Percentiles rank a stretch among this genome's conserved stretches.
Conservation (phyloP, 768 basidiomycete genomes). For the Mycena maculata region DNA sequence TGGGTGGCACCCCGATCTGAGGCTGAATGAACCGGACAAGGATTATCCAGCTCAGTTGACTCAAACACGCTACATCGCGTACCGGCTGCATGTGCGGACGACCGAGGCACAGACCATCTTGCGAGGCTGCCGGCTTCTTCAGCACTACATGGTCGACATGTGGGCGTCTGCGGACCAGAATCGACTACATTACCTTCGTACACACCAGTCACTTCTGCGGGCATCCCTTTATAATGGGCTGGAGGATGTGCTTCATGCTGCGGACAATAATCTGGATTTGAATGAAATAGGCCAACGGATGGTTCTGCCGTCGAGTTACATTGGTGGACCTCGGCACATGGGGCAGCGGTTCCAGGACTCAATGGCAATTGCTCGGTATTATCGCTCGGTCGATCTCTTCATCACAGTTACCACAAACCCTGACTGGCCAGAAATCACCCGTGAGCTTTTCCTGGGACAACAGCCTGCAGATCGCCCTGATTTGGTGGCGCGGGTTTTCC, state of each 20-base stretch:
- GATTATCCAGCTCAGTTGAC: conserved; percentile 39
- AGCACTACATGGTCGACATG: conserved; percentile 52
- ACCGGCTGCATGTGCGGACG: conserved; percentile 42
- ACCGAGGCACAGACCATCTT: conserved; percentile 44
- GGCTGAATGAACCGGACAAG: neutral
- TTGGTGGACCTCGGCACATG: conserved; percentile 45
- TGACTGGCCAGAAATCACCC: conserved; percentile 59
- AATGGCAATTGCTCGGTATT: conserved; percentile 54
- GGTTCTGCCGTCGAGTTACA: conserved; percentile 38
- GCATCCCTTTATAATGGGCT: conserved; percentile 48
- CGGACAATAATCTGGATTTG: conserved; percentile 35
- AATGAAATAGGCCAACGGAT: conserved; percentile 37
- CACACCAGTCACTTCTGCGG: conserved; percentile 45
- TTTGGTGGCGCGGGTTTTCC: conserved; percentile 45
- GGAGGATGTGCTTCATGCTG: conserved; percentile 35
- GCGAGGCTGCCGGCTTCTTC: conserved; percentile 48
- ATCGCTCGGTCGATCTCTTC: conserved; percentile 55
- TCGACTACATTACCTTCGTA: conserved; percentile 41
- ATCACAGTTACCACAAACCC: conserved; percentile 66
- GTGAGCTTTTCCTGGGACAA: conserved; percentile 52
- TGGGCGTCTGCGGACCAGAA: conserved; percentile 50
- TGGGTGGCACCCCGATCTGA: conserved; percentile 45
- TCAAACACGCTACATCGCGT: conserved; percentile 45
- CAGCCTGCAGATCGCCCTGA: conserved; percentile 30
- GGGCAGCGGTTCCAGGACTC: conserved; percentile 50